Percentiles rank a stretch among this genome's conserved stretches.
Evolutionary conservation across 2,329 filamentous ascomycete species (phyloP).

Genomic region (Aaosphaeria pasadenensis): DNA sequence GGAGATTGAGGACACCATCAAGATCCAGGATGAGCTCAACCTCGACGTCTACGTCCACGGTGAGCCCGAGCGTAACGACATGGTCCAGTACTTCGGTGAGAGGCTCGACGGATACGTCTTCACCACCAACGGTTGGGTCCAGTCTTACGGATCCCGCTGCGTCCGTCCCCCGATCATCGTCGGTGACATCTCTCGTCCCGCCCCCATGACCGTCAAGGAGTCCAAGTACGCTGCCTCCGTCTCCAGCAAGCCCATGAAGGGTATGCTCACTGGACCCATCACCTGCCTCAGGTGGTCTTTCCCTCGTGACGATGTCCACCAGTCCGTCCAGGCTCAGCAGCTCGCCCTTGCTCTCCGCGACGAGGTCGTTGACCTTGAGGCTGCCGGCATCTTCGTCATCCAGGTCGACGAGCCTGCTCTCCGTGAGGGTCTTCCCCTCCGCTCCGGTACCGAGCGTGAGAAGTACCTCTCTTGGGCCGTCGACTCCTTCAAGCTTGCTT

Average conservation of each 20-base stretch:
- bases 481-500: slow-evolving; percentile 94
- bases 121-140: slow-evolving; percentile 98
- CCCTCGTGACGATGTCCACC: slow-evolving; percentile 98
- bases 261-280: slow-evolving; percentile 98
- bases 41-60: slow-evolving; percentile 98
- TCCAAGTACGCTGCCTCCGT: slow-evolving; percentile 96
- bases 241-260: slow-evolving; percentile 99
- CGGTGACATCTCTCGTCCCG: slow-evolving; percentile 94
- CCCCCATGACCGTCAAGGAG: slow-evolving; percentile 99
- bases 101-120: slow-evolving; percentile 95
- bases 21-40: slow-evolving; percentile 96
- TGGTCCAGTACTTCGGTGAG: slow-evolving; percentile 99
- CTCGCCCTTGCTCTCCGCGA: slow-evolving; percentile 97
- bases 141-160: slow-evolving; percentile 97
- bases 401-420: slow-evolving; percentile 99
- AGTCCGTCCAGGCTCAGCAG: slow-evolving; percentile 98
- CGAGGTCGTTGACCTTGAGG: slow-evolving; percentile 96
- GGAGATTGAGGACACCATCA: slow-evolving; percentile 93
- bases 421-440: slow-evolving; percentile 97
- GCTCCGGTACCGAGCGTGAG: slow-evolving; percentile 88
- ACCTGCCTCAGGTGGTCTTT: slow-evolving; percentile 99
- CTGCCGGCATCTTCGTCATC: slow-evolving; percentile 94
- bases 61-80: slow-evolving; percentile 99
- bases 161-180: slow-evolving; percentile 98
- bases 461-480: slow-evolving; percentile 98